Evolutionary conservation across 1,139 yeast species (phyloP).

Genomic region (Pneumocystis canis): DNA sequence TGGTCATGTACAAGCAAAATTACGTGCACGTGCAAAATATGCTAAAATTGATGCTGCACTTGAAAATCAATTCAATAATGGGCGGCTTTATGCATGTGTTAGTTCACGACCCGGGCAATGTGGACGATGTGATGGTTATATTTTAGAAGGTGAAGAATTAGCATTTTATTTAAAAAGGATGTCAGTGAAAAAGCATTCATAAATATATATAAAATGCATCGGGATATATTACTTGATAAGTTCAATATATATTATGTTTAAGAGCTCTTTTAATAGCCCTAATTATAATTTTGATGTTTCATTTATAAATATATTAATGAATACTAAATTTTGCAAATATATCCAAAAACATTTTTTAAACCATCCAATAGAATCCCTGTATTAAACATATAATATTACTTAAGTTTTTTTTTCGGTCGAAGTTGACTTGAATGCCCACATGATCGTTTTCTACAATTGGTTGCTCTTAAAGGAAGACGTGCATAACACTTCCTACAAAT

Average conservation of each 20-base stretch:
- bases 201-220: neutral
- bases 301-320: too few relatives aligned
- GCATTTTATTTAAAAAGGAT: slow-evolving; percentile 99
- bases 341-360: neutral
- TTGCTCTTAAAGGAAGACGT: slow-evolving; percentile 99
- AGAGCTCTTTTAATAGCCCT: too few relatives aligned
- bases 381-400: too few relatives aligned
- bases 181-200: slow-evolving; percentile 72
- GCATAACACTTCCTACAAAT: slow-evolving; percentile 99
- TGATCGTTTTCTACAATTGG: slow-evolving; percentile 99
- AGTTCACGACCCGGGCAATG: slow-evolving; percentile 99
- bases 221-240: neutral
- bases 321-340: too few relatives aligned
- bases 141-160: slow-evolving; percentile 99
- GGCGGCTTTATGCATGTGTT: slow-evolving; percentile 96
- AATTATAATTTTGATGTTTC: too few relatives aligned
- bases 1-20: slow-evolving; percentile 75
- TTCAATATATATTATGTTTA: too few relatives aligned
- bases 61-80: slow-evolving; percentile 92
- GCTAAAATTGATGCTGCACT: slow-evolving; percentile 83
- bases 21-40: slow-evolving; percentile 75
- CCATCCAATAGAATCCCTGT: too few relatives aligned
- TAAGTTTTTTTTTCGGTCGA: slow-evolving; percentile 78
- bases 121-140: slow-evolving; percentile 99
- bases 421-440: slow-evolving; percentile 97